Base-by-base conservation (phyloP, 1,139 yeast genomes). In the Candida tetrigidarum region DNA sequence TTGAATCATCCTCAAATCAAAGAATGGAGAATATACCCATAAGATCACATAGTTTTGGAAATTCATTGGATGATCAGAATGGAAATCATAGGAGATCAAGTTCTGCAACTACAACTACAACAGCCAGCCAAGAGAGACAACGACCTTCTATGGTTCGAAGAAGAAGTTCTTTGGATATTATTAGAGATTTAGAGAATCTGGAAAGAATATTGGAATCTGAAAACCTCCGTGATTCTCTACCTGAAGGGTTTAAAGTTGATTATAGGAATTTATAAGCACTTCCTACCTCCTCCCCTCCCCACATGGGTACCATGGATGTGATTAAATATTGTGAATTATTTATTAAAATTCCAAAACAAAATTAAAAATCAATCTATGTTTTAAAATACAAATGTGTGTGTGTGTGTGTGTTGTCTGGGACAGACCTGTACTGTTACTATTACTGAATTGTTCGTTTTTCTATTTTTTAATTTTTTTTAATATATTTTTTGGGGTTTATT, bases 231-330 rank as follows among this genome's bases (percentile, higher is more conserved):
- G 11, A 37, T 10, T 37, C 41, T 8, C 19, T 37, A 22, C 41
- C 41, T 19, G 41, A 37, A 22, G 41, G 41, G n/a, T 37, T 37
- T 22, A 37, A 19, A 19, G 35, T 20, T n/a, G 34, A 20, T 20
- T 19, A 28, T 5, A 23, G 23, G 16, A 36, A 23, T 25, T 25
- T 11, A 15, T 12, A 30, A 16, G 16, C n/a, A 29, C 26, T 23
- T 2, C 26, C n/a, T 10, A 6, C 8, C 28, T 25, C 12, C 10
- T 11, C 12, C 10, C n/a, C n/a, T n/a, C n/a, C n/a, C n/a, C n/a
- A n/a, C n/a, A 22, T 28, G 15, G 10, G 10, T n/a, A 14, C 12
- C 8, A 8, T 12, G 14, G 14, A 15, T 30, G 3, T 15, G 12
- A 4, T 27, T 27, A 11, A 4, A n/a, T n/a, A 5, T 29, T 2